These are phyloP conservation scores for Babesia microti DNA, from an alignment of 169 alveolate species.

Conservation along the genomic window DNA sequence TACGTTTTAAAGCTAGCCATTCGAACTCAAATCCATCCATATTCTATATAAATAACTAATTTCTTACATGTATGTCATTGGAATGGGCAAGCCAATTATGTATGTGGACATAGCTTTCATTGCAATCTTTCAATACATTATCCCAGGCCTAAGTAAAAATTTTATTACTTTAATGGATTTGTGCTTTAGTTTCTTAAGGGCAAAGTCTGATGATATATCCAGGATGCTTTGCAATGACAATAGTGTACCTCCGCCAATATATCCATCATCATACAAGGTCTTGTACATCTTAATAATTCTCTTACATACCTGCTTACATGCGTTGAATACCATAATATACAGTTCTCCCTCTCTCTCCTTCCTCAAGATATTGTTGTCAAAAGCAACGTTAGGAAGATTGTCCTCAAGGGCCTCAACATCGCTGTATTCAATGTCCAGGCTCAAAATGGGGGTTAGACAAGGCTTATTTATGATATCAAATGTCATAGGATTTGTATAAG, in stretches of 20 bases:
- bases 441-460: too few relatives aligned
- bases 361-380: constrained; percentile 33
- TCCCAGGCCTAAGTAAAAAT: constrained; percentile 1
- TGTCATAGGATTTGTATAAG: too few relatives aligned
- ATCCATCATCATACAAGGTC: constrained; percentile 52
- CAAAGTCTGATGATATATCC: constrained; percentile 64
- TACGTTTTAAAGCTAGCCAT: constrained; percentile 33
- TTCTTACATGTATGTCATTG: constrained; percentile 4
- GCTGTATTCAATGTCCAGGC: too few relatives aligned
- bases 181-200: constrained; percentile 60
- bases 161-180: constrained; percentile 52
- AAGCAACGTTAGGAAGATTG: constrained; percentile 10
- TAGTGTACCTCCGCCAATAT: constrained; percentile 66
- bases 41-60: not conserved
- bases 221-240: constrained; percentile 50
- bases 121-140: constrained; percentile 7
- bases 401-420: too few relatives aligned
- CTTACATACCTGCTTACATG: constrained; percentile 48
- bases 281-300: constrained; percentile 32
- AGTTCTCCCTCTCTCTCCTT: constrained; percentile 67
- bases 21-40: constrained; percentile 47
- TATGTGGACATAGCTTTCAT: constrained; percentile 9
- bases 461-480: too few relatives aligned
- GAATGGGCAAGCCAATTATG: constrained; percentile 14
- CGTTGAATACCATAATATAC: constrained; percentile 68